Evolutionary conservation across 371 early-diverging fungal species (phyloP), one percentile per base, ranked within the genome.

Genomic region (Conidiobolus incongruus): DNA sequence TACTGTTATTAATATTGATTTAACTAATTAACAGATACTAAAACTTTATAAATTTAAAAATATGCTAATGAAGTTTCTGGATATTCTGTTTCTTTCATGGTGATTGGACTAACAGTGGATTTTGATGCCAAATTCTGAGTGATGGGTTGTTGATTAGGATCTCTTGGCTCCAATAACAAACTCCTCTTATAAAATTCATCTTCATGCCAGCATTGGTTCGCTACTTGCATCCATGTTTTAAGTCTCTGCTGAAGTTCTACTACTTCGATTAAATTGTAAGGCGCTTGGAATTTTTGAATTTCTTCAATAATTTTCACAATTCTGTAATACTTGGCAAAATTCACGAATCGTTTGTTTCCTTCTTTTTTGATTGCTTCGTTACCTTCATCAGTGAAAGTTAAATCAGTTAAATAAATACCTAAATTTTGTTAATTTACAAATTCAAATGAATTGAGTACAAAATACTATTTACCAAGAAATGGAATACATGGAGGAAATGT

Each of bases 381-480:
- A 11, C 79, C 76, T 44, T 73, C 77, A 16, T 72, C 78, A 30
- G 77, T 75, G 54, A 85, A 85, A 0, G 83, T 85, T 52, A 90
- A 58, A 48, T 90, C 89, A 3, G 85, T 82, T 21, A 90, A 60
- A 43, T 76, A 86, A n/a, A 85, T 40, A 20, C 86, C 88, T 21
- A 86, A 19, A 23, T 13, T 13, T 23, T 4, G 21, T 5, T 5
- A 21, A 4, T 5, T 15, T 7, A 5, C 17, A 15, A 35, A 15
- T 35, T 12, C 4, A 21, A 10, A 13, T 19, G 13, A n/a, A n/a
- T n/a, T n/a, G n/a, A 21, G 13, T 4, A 38, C 7, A 13, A 38
- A 21, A 8, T 21, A 23, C 38, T 38, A 35, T 13, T 19, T 40
- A 20, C 86, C 88, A 19, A 86, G 52, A 45, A 82, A 86, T 0